Base-by-base conservation (phyloP, 148 eudicot species). In the Arbutus unedo region DNA sequence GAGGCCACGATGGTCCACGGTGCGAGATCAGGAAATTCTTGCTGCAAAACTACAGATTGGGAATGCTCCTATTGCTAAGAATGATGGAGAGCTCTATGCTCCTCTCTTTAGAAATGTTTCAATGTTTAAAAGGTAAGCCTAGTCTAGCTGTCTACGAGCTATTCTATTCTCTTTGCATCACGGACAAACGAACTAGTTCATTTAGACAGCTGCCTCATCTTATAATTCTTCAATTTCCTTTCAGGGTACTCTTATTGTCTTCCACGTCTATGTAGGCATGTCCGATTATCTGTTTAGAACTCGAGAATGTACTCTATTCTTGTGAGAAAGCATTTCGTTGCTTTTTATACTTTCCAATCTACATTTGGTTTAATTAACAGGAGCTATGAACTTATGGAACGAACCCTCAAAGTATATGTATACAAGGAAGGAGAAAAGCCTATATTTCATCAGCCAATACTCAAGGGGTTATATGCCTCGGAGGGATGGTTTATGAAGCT, bases 381-480 rank as follows among this genome's bases (percentile, higher is more conserved):
- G 97, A 96, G 98, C 90, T 96, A 94, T 85, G 95, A 94, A 84
- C 85, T 93, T 60, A 96, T 96, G 98, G 97, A 94, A 84, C 91
- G 86, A 18, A 88, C 85, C 49, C 90, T 93, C 73, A 94, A 91
- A 83, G 89, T 96, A 44, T 96, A 94, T 74, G 88, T 93, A 10
- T 94, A 96, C 85, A 94, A 79, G 83, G 98, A 93, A 23, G 98
- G 98, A 19, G 90, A 85, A 76, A 94, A 88, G 79, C 98, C 98
- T 38, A 94, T 96, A 51, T 96, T 96, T 88, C 98, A 96, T 86
- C 88, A 90, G 68, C 93, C 98, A 48, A 81, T 85, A 64, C 47
- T 94, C 81, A 89, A 91, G 82, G 96, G 96, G 62, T 79, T 93
- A 53, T 94, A 94, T 80, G 89, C 92, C 72, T 90, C 96, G 13